Conservation (phyloP, 192 early-diverging fungal genomes). For the Rhizophlyctis rosea region DNA sequence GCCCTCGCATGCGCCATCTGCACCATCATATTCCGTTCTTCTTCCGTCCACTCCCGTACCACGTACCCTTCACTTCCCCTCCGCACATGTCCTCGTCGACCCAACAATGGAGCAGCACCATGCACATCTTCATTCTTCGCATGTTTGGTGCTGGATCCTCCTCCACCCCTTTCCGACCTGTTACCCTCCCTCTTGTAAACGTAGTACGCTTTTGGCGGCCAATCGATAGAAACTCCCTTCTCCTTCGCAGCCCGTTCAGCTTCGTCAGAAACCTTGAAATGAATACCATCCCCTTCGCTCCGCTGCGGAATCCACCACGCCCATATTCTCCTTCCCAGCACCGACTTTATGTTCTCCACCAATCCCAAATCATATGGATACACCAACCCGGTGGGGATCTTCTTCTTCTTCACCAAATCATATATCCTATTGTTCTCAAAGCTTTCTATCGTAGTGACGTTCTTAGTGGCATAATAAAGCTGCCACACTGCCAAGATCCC, state of each 20-base stretch:
- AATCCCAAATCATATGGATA: conserved; percentile 69
- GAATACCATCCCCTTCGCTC: conserved; percentile 62
- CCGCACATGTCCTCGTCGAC: no score
- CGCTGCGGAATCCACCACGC: conserved; percentile 76
- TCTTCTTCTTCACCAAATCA: conserved; percentile 56
- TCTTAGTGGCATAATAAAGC: conserved; percentile 62
- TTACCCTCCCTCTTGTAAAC: no score
- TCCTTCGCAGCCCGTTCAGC: conserved; percentile 10
- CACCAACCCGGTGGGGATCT: conserved; percentile 50
- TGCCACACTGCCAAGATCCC: conserved; percentile 69
- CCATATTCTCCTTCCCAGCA: conserved; percentile 62
- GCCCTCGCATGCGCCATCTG: conserved; percentile 8
- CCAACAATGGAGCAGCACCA: no score
- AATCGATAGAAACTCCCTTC: conserved; percentile 49
- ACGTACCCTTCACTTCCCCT: conserved; percentile 54
- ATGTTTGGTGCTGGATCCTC: no score
- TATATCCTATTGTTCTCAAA: conserved; percentile 71
- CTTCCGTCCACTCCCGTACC: conserved; percentile 35
- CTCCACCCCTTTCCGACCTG: no score
- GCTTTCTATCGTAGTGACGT: conserved; percentile 82
- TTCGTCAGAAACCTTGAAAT: conserved; percentile 51
- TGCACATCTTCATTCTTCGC: no score
- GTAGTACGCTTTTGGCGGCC: conserved; percentile 76
- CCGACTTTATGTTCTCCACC: conserved; percentile 65
- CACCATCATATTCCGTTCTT: conserved; percentile 38